Evolutionary conservation across 371 early-diverging fungal species (phyloP).

Genomic region (Dinochytrium kinnereticum): DNA sequence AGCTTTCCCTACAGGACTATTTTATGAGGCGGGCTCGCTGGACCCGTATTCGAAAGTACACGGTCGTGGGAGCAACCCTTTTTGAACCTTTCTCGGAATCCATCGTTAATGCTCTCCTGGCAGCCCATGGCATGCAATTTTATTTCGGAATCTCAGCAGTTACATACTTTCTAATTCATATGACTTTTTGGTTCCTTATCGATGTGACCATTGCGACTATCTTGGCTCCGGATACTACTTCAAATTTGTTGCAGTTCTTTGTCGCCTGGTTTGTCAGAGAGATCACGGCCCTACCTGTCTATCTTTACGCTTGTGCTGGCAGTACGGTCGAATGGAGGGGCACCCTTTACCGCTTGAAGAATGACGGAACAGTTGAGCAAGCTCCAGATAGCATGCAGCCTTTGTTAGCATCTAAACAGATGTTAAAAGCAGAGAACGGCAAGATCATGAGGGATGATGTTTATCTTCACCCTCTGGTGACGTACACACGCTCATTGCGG

Average conservation of each 20-base stretch:
- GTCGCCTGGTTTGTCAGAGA: constrained; percentile 84
- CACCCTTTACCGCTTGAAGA: constrained; percentile 37
- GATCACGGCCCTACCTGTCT: constrained; percentile 80
- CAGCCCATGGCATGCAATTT: constrained; percentile 65
- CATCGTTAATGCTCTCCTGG: constrained; percentile 75
- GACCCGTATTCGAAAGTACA: constrained; percentile 91
- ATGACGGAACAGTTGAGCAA: constrained; percentile 47
- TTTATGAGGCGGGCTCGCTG: constrained; percentile 84
- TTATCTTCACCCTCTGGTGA: constrained; percentile 6
- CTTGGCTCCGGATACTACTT: constrained; percentile 26
- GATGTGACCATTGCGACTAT: constrained; percentile 36
- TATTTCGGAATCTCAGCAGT: constrained; percentile 52
- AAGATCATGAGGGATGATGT: not conserved
- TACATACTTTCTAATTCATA: constrained; percentile 69
- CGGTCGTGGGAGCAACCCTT: constrained; percentile 82
- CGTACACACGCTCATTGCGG: constrained; percentile 3
- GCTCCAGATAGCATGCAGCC: constrained; percentile 5
- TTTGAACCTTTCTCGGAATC: constrained; percentile 93
- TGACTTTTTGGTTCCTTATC: constrained; percentile 71
- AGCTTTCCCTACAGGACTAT: constrained; percentile 74
- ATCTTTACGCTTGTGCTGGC: constrained; percentile 78
- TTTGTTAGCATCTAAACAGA: too few species aligned
- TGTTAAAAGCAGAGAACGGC: too few species aligned
- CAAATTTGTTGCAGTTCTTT: constrained; percentile 36
- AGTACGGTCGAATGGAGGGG: constrained; percentile 88